Base-by-base conservation (phyloP, 768 basidiomycete species). In the Ramaria sp. region DNA sequence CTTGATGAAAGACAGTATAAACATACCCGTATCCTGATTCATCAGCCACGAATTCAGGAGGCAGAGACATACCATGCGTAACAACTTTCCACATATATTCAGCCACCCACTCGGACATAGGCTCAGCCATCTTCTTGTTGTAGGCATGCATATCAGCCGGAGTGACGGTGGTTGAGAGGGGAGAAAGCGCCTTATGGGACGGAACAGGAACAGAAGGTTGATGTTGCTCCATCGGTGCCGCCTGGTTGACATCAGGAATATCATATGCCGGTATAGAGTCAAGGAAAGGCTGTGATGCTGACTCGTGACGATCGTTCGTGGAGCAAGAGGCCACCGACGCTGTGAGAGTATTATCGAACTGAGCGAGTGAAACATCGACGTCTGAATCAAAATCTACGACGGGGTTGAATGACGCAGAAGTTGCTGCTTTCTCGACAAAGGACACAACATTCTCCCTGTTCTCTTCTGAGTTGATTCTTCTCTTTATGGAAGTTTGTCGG, bases 41-140 rank as follows among this genome's bases (percentile, higher is more conserved):
- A 27, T 42, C 34, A 44, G 39, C 73, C 5, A 75, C 71, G 60
- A 82, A 81, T 32, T 66, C 62, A 8, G 74, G 61, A 3, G 82
- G 78, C 50, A 88, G 69, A 60, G 76, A 75, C 55, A 81, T 72
- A 43, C 78, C 81, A n/a, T 82, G 83, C 15, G 83, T 84, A 64
- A 87, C 88, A 43, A 81, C 79, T 65, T 85, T 87, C 88, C 88
- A 90, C 15, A 88, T 79, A 63, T 84, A 90, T 50, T 74, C 74
- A 41, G 84, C 82, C 22, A 88, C 69, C 88, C 88, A 90, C 55
- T 84, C 82, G 3, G 88, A 78, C 57, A 90, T 71, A 16, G 87
- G 86, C 50, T 87, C 85, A 0, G 83, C 78, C 9, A 89, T 72
- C 44, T 27, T 44, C 61, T 79, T 85, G 71, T 77, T 82, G 71